Evolutionary conservation across 768 basidiomycete genomes (phyloP), one percentile per base, ranked within the genome.

Genomic region (Tephrocybe sp.): DNA sequence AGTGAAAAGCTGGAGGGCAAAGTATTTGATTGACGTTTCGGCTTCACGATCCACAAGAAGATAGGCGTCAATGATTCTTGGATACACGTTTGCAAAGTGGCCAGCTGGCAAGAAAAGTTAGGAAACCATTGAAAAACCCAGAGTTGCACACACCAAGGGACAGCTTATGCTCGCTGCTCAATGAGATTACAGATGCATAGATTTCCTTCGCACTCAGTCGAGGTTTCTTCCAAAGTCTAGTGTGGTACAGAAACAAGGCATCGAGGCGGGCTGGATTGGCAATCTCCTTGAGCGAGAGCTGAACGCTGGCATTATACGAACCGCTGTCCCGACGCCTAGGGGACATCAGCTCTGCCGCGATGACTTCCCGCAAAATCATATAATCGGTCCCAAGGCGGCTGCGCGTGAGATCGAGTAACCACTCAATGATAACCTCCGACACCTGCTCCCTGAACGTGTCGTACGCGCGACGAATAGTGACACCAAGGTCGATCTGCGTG

Each of bases 1-100:
- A 0, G 94, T 93, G 72, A 97, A 97, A 31, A 98, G 78, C 62
- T 97, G 92, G 5, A 96, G 76, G 13, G 92, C 89, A 55, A 96
- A 90, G 64, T 92, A 93, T 62, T 95, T 89, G 73, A 98, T 88
- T 13, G 91, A 94, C 6, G 92, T 92, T 64, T 99, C 97, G 0
- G 91, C 87, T 65, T 99, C 96, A 11, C 95, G 82, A 60, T 98
- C 97, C 17, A 89, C 82, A 39, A 96, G 82, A 8, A 98, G 83
- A 68, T 95, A 98, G 2, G 92, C 83, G 58, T 96, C 91, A 59
- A 95, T 88, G 43, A 98, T 76, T 6, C 85, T 79, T 50, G 86
- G 86, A 68, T 98, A 99, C 9, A 92, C 83, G 47, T 78, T 80
- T 0, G 91, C 87, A 65, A 94, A 93, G 58, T 87, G 89, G 5